Evolutionary conservation across 495 filamentous ascomycete species (phyloP), one percentile per base, ranked within the genome.

Genomic region (Hypoxylon perforatum): DNA sequence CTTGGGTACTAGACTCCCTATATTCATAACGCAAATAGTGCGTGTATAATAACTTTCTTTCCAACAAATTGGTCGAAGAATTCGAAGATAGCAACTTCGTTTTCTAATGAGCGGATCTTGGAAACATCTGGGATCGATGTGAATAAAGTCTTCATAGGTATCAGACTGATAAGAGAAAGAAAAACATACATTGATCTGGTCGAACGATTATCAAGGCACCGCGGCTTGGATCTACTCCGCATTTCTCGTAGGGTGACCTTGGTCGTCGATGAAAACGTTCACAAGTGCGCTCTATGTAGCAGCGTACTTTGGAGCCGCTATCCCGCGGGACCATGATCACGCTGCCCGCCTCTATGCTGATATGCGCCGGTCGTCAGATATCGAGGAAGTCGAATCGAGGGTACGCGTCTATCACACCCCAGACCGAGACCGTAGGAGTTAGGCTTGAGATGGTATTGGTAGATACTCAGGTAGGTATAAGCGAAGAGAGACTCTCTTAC

Each of bases 361-460:
- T 75, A 7, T 83, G n/a, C n/a, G n/a, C n/a, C 80, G 8, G 71
- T 74, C 73, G 88, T 88, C 53, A 81, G 62, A 91, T 86, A 63
- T 91, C 88, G 4, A 92, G 93, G 76, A 94, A 97, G 67, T 88
- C 77, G 0, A 92, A 94, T 4, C 78, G 81, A 4, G 90, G 88
- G 30, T 90, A 85, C 61, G 92, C 82, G 61, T 97, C 93, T 87
- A 95, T 90, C 12, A 96, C 92, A 61, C 93, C 92, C 82, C 82
- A 81, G 38, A 80, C 73, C 3, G 19, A 81, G 73, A 36, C 44
- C 2, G 22, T 18, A 8, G 8, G 7, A 14, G 53, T 74, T 23
- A 73, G 33, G 47, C 22, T 21, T n/a, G n/a, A 21, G 15, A 15
- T 36, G 18, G 14, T 15, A 51, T 25, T 15, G 9, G n/a, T n/a